These are phyloP conservation scores for Inga leiocalycina DNA, from an alignment of 306 rosid genomes.

Conservation along the genomic window DNA sequence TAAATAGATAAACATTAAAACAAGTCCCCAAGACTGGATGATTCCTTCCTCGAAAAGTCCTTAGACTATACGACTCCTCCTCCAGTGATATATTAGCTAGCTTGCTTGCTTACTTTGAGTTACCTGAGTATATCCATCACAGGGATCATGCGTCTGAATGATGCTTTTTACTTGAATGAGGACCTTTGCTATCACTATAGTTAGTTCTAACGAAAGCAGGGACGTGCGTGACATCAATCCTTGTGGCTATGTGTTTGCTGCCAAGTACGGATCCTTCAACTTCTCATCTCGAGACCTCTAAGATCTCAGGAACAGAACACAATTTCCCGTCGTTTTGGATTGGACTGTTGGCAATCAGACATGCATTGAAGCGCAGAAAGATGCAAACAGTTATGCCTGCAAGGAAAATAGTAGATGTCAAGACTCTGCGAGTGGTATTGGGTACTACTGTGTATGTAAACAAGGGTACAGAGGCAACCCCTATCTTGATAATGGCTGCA, in stretches of 20 bases:
- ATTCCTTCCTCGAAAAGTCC: too few species aligned
- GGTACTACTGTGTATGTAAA: neutral
- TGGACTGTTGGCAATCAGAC: neutral
- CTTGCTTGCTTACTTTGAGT: too few species aligned
- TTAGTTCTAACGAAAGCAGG: rapidly evolving
- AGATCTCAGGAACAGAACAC: neutral
- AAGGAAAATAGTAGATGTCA: neutral
- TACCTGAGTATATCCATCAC: too few species aligned
- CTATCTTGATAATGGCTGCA: neutral
- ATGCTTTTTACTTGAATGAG: neutral
- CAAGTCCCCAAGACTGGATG: too few species aligned
- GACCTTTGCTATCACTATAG: neutral
- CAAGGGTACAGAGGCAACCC: neutral
- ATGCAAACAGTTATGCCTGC: neutral
- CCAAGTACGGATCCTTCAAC: neutral
- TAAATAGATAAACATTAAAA: too few species aligned
- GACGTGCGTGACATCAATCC: neutral
- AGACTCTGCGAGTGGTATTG: neutral
- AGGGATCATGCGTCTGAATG: too few species aligned
- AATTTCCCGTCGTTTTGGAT: neutral
- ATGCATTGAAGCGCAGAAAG: neutral
- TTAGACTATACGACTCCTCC: too few species aligned
- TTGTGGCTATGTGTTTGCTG: slow-evolving; percentile 24
- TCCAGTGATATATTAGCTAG: too few species aligned
- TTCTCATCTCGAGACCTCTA: neutral